Percentiles rank a stretch among this genome's conserved stretches.
phyloP scores from a whole-genome alignment of 1,284 basidiomycete genomes.

The Grifola frondosa region DNA sequence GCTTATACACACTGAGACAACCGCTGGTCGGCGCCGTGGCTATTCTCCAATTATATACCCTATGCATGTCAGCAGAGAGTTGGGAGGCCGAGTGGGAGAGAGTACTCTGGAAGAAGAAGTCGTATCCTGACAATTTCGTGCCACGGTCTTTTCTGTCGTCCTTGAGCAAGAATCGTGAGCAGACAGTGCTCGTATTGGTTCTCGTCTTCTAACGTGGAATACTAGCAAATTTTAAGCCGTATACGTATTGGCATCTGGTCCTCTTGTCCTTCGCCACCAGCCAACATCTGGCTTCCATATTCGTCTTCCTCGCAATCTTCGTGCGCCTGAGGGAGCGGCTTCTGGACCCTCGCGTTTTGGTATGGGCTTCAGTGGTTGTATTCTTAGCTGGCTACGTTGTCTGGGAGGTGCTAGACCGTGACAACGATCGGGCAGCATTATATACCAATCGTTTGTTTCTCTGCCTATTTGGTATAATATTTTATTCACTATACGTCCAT shows the following conservation, averaged over 20 bases:
- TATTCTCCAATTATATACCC: conserved; percentile 3
- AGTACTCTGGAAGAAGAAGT: conserved; percentile 81
- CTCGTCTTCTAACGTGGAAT: conserved; percentile 22
- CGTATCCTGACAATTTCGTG: conserved; percentile 85
- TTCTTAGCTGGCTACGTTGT: conserved; percentile 61
- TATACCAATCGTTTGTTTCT: conserved; percentile 33
- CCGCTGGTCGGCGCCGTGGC: conserved; percentile 19
- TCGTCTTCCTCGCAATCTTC: conserved; percentile 83
- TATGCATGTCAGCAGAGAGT: conserved; percentile 29
- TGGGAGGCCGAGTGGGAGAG: conserved; percentile 80
- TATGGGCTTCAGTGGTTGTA: conserved; percentile 62
- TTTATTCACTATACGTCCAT: not conserved
- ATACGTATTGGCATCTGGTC: conserved; percentile 75
- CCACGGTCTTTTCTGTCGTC: conserved; percentile 78
- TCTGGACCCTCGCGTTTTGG: conserved; percentile 68
- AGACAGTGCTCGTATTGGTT: not conserved
- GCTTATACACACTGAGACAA: no score
- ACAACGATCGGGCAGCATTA: conserved; percentile 11
- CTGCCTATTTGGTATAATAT: not conserved
- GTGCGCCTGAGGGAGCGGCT: conserved; percentile 62
- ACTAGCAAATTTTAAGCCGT: conserved; percentile 73
- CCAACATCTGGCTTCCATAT: conserved; percentile 82
- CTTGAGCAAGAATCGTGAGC: conserved; percentile 74
- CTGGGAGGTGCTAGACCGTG: conserved; percentile 59
- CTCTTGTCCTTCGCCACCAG: conserved; percentile 75